Evolutionary conservation across 345 rosid species (phyloP), one percentile per base, ranked within the genome.

Genomic region (Capsella bursapastoris): DNA sequence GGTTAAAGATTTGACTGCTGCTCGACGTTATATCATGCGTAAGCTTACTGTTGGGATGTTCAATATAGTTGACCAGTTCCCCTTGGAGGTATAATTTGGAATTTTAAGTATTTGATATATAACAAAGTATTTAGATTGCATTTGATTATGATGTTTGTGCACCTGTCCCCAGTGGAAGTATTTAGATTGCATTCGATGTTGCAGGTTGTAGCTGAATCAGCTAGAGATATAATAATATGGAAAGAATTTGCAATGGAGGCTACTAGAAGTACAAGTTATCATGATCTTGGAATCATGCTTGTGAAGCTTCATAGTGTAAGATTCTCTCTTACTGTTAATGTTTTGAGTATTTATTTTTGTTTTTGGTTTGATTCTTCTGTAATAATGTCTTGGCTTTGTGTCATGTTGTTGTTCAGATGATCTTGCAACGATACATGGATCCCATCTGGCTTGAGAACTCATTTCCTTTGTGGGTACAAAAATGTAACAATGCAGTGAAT

Each of bases 231-330:
- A 75, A 73, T 73, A 66, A 82, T 87, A 40, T 96, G 99, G 99
- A 96, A 92, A 83, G 96, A 90, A 64, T 92, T 90, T 77, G 95
- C 98, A n/a, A 81, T 75, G 89, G 96, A 85, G 77, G 89, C 93
- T 79, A 86, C 99, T 16, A 87, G 78, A 50, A 86, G 98, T 76
- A 71, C 66, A 73, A 90, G 89, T 60, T 96, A 96, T 86, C 76
- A 82, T 64, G 96, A 89, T 58, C 89, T 96, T 55, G 98, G 97
- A 73, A 82, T 71, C 83, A 90, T 90, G 97, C 97, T 96, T 74
- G 68, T 88, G 86, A 96, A 88, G 82, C 91, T 96, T 79, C 89
- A 90, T 49, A 86, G 65, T 34, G 98, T 96, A 90, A 83, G 70
- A 52, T 74, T 45, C 49, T 73, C 72, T 72, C 31, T 34, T 58